These are phyloP conservation scores for Cicer arietinum DNA, from an alignment of 306 rosid genomes.

Conservation along the genomic window DNA sequence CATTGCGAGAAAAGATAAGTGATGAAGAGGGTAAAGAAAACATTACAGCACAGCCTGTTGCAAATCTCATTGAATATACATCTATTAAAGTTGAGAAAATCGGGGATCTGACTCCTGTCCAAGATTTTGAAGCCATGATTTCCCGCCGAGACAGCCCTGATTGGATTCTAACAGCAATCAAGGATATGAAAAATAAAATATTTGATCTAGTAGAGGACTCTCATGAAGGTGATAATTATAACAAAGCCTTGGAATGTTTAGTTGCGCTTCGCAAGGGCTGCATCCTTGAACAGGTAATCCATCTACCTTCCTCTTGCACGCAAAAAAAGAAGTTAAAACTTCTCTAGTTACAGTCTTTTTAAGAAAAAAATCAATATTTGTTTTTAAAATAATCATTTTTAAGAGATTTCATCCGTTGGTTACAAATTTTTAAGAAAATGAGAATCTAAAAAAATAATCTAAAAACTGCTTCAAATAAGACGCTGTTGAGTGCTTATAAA, in stretches of 20 bases:
- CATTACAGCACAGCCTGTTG: constrained; percentile 50
- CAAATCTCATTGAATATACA: constrained; percentile 38
- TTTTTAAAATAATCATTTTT: too few species aligned
- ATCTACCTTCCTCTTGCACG: constrained; percentile 13
- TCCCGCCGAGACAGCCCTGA: constrained; percentile 71
- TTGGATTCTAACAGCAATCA: constrained; percentile 78
- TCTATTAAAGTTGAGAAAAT: constrained; percentile 65
- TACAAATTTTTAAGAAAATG: too few species aligned
- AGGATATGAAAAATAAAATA: constrained; percentile 70
- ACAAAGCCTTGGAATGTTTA: constrained; percentile 68
- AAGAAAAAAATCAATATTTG: too few species aligned
- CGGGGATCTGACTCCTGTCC: constrained; percentile 68
- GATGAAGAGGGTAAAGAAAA: constrained; percentile 53
- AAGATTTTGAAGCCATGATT: constrained; percentile 89
- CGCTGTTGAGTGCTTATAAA: too few species aligned
- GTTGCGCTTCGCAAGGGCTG: constrained; percentile 85
- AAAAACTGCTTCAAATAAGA: too few species aligned
- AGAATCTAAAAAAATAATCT: too few species aligned
- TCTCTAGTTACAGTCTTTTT: too few species aligned
- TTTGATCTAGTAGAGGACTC: constrained; percentile 71
- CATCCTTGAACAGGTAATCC: constrained; percentile 75
- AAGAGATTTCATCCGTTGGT: too few species aligned
- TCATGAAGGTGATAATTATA: constrained; percentile 65
- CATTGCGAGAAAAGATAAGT: constrained; percentile 46
- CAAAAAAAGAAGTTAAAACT: background rate